These are phyloP conservation scores for Starmerella tilneyi DNA, from an alignment of 805 yeast species.

Conservation along the genomic window DNA sequence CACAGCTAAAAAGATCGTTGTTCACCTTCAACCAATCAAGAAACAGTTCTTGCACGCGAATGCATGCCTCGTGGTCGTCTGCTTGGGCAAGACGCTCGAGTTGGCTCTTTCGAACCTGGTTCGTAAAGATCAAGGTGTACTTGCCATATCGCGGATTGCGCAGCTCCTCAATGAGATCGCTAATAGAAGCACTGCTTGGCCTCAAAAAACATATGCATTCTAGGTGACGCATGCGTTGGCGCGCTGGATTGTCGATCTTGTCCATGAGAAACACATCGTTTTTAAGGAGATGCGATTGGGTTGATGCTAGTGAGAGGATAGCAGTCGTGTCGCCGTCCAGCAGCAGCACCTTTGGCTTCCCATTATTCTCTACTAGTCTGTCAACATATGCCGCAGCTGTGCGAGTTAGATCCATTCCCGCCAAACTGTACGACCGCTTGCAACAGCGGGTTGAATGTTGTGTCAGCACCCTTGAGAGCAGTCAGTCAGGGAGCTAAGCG, in stretches of 20 bases:
- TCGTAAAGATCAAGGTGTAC: constrained; percentile 71
- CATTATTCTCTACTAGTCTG: constrained; percentile 32
- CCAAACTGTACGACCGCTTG: too few species aligned
- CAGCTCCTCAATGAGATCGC: constrained; percentile 53
- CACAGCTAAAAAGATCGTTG: constrained; percentile 50
- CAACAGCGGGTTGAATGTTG: too few species aligned
- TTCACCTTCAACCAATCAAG: constrained; percentile 73
- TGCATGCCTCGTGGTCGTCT: constrained; percentile 74
- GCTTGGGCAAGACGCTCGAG: constrained; percentile 81
- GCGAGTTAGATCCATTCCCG: constrained; percentile 18
- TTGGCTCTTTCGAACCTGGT: constrained; percentile 61
- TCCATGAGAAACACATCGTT: constrained; percentile 81
- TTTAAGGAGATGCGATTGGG: constrained; percentile 73
- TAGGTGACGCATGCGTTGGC: constrained; percentile 69
- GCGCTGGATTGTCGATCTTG: constrained; percentile 41
- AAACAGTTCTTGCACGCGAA: constrained; percentile 69
- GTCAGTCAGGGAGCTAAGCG: too few species aligned
- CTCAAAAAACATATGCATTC: constrained; percentile 69
- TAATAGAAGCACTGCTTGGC: constrained; percentile 59
- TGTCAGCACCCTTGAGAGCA: too few species aligned
- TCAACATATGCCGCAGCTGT: constrained; percentile 34
- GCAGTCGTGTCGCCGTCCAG: constrained; percentile 73
- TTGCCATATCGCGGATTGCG: constrained; percentile 65
- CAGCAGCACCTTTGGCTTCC: constrained; percentile 57
- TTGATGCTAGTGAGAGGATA: constrained; percentile 75